phyloP scores from a whole-genome alignment of 139 green algal species.

The Choricystis sp. region DNA sequence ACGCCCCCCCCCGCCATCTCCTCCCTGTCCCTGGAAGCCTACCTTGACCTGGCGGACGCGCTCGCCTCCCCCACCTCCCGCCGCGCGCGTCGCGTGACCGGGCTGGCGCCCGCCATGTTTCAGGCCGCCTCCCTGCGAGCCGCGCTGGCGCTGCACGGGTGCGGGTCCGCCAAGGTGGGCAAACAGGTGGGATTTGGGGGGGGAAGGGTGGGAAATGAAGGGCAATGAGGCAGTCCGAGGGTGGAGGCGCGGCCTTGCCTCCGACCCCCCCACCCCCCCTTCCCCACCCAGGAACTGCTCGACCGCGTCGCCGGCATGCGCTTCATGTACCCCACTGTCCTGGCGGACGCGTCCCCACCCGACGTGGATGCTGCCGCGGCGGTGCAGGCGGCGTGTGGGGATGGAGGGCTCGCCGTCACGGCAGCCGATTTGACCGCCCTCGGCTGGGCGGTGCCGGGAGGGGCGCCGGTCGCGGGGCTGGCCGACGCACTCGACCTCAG shows the following conservation, averaged over 20 bases:
- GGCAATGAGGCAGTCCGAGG: not conserved
- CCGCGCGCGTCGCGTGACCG: not conserved
- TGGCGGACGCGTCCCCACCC: not conserved
- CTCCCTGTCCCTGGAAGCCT: conserved; percentile 7
- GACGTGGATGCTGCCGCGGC: not conserved
- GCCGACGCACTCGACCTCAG: not conserved
- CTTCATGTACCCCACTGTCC: too few relatives aligned
- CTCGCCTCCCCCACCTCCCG: conserved; percentile 8
- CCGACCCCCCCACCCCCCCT: not conserved
- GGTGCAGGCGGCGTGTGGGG: not conserved
- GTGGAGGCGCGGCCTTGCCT: not conserved
- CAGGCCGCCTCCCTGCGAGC: conserved; percentile 11
- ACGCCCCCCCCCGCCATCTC: not conserved
- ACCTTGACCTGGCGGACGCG: conserved; percentile 3
- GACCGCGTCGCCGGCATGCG: conserved; percentile 5
- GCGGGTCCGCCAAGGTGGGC: not conserved
- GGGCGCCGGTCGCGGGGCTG: not conserved
- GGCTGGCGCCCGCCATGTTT: conserved; percentile 4
- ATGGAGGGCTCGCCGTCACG: not conserved
- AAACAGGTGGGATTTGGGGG: too few relatives aligned
- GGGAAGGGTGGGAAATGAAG: not conserved
- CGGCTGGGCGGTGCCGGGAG: not conserved
- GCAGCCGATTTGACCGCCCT: not conserved
- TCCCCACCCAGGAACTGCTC: conserved; percentile 11
- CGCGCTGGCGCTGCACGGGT: not conserved